phyloP scores from a whole-genome alignment of 805 yeast species.

The Candida nitratophila region DNA sequence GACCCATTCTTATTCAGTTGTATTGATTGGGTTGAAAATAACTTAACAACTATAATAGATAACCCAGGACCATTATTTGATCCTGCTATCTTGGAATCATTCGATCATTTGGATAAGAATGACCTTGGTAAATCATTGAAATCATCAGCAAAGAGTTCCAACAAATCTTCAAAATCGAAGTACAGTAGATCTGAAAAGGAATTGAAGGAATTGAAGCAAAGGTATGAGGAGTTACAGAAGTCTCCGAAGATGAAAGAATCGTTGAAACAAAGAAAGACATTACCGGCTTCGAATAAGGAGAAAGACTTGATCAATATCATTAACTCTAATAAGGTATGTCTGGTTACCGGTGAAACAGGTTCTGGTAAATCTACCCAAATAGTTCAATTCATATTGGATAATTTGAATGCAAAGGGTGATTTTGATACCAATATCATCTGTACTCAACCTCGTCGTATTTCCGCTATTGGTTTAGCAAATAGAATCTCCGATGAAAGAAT shows the following conservation, averaged over 20 bases:
- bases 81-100: constrained; percentile 3
- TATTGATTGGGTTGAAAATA: constrained; percentile 73
- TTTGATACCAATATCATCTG: constrained; percentile 62
- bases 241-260: constrained; percentile 25
- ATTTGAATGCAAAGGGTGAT: constrained; percentile 40
- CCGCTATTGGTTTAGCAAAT: constrained; percentile 91
- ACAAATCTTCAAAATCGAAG: constrained; percentile 6
- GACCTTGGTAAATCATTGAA: not conserved
- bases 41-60: constrained; percentile 48
- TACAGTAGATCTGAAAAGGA: constrained; percentile 22
- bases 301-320: constrained; percentile 51
- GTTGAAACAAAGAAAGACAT: constrained; percentile 36
- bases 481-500: constrained; percentile 83
- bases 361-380: constrained; percentile 96
- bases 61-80: constrained; percentile 68
- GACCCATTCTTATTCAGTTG: constrained; percentile 61
- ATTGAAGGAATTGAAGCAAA: constrained; percentile 24
- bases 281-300: constrained; percentile 83
- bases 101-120: constrained; percentile 16
- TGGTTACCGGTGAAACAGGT: constrained; percentile 96
- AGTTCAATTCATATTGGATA: constrained; percentile 82
- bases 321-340: constrained; percentile 51
- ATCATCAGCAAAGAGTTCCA: constrained; percentile 1
- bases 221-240: constrained; percentile 27
- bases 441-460: constrained; percentile 94